Evolutionary conservation across 495 filamentous ascomycete genomes (phyloP).

Genomic region (Aspergillus nidulans): DNA sequence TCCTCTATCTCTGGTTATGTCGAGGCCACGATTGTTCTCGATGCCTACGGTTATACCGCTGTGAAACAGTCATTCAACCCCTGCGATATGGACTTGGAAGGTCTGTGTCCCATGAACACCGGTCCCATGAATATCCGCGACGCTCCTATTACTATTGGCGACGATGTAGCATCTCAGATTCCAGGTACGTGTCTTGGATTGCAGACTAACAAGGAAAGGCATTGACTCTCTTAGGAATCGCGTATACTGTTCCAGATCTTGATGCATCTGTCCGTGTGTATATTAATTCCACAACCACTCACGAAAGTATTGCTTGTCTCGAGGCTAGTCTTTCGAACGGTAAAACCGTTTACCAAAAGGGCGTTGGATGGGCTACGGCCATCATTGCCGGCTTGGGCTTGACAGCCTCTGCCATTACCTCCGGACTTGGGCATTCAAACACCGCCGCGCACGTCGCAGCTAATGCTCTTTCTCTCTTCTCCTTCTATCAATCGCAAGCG

Average conservation of each 20-base stretch:
- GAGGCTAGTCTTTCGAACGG: slow-evolving; percentile 87
- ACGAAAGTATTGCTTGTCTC: slow-evolving; percentile 73
- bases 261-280: slow-evolving; percentile 81
- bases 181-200: slow-evolving; percentile 36
- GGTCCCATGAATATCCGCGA: slow-evolving; percentile 70
- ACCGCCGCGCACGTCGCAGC: slow-evolving; percentile 94
- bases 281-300: slow-evolving; percentile 62
- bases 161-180: slow-evolving; percentile 56
- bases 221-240: slow-evolving; percentile 50
- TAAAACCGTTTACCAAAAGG: slow-evolving; percentile 86
- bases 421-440: slow-evolving; percentile 85
- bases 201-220: not conserved
- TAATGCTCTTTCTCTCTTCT: slow-evolving; percentile 86
- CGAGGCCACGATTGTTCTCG: slow-evolving; percentile 66
- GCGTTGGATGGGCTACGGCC: slow-evolving; percentile 84
- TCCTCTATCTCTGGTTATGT: slow-evolving; percentile 85
- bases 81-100: slow-evolving; percentile 63
- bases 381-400: slow-evolving; percentile 81
- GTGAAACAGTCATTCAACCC: slow-evolving; percentile 66
- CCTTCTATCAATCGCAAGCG: slow-evolving; percentile 96
- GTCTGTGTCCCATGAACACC: slow-evolving; percentile 90
- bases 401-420: slow-evolving; percentile 75
- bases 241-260: slow-evolving; percentile 86
- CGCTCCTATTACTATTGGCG: slow-evolving; percentile 59
- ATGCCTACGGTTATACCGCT: slow-evolving; percentile 76